phyloP scores from a whole-genome alignment of 2,329 filamentous ascomycete species.

The Colletotrichum limetticola region DNA sequence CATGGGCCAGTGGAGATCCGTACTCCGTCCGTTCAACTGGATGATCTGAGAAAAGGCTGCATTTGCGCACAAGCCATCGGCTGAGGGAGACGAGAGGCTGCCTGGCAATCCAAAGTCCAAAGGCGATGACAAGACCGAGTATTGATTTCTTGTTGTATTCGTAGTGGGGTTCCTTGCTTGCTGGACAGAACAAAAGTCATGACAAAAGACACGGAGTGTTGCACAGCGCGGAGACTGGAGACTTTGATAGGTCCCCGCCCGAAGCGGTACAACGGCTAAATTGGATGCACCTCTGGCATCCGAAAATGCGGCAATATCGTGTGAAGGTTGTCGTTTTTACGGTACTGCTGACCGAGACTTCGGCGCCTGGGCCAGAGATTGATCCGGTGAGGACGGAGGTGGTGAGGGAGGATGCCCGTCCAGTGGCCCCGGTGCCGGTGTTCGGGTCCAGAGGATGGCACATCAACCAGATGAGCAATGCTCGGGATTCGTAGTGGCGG shows the following conservation, averaged over 20 bases:
- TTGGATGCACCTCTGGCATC: not conserved
- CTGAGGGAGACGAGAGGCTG: not conserved
- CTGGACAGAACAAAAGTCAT: not conserved
- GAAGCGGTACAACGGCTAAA: not conserved
- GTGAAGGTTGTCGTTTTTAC: not conserved
- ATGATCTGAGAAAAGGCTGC: slow-evolving; percentile 18
- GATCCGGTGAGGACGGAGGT: not conserved
- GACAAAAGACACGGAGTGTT: not conserved
- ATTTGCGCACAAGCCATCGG: slow-evolving; percentile 10
- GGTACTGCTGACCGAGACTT: not conserved
- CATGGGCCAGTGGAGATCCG: slow-evolving; percentile 20
- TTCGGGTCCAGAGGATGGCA: slow-evolving; percentile 2
- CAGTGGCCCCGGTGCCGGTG: slow-evolving; percentile 4
- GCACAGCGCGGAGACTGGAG: not conserved
- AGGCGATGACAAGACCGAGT: not conserved
- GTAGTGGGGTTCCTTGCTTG: not conserved
- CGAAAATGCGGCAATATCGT: not conserved
- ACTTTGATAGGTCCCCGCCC: not conserved
- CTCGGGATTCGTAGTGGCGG: slow-evolving; percentile 2
- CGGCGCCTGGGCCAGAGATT: not conserved
- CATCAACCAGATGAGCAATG: slow-evolving; percentile 2
- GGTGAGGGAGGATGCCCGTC: slow-evolving; percentile 2
- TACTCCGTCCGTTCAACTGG: not conserved
- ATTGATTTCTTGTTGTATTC: not conserved
- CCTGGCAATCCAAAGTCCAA: not conserved